A percentile compares a stretch with the other conserved stretches of the same genome.
Evolutionary conservation across 1,139 yeast species (phyloP).

Genomic region (Sugiyamaella neomexicana): DNA sequence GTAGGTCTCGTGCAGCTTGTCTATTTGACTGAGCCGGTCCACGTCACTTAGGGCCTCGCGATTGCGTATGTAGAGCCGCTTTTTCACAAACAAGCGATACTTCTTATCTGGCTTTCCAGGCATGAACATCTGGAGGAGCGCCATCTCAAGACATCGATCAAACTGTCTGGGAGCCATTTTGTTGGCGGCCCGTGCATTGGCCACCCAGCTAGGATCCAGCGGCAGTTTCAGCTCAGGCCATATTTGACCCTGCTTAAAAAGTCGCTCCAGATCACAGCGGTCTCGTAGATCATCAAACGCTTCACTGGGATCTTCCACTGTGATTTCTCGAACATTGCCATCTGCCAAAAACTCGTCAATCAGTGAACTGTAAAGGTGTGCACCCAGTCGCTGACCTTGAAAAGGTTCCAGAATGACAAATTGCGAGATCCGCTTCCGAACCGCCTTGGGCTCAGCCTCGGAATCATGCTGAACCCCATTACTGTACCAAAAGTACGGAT

Average conservation of each 20-base stretch:
- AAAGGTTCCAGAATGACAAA: constrained; percentile 80
- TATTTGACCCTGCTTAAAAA: constrained; percentile 41
- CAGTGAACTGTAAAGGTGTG: constrained; percentile 58
- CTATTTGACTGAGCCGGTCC: constrained; percentile 60
- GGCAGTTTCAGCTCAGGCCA: constrained; percentile 32
- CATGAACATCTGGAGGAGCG: constrained; percentile 48
- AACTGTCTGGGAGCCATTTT: constrained; percentile 82
- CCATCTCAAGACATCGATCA: constrained; percentile 74
- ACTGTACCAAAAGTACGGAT: constrained; percentile 78
- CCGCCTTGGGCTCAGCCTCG: constrained; percentile 30
- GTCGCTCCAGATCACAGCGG: constrained; percentile 66
- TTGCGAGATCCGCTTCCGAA: constrained; percentile 81
- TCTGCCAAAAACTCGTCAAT: constrained; percentile 58
- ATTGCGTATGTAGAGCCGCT: constrained; percentile 72
- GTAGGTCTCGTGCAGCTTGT: constrained; percentile 76
- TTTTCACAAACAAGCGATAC: constrained; percentile 65
- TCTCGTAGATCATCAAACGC: constrained; percentile 90
- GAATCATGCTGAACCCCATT: constrained; percentile 59
- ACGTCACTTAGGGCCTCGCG: constrained; percentile 70
- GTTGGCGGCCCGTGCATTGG: constrained; percentile 39
- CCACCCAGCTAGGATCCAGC: constrained; percentile 49
- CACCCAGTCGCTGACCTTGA: constrained; percentile 70
- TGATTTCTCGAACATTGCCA: constrained; percentile 62
- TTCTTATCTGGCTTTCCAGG: constrained; percentile 37
- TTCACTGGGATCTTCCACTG: constrained; percentile 95